phyloP scores from a whole-genome alignment of 2,329 filamentous ascomycete genomes.

The Aschersonia sp. region DNA sequence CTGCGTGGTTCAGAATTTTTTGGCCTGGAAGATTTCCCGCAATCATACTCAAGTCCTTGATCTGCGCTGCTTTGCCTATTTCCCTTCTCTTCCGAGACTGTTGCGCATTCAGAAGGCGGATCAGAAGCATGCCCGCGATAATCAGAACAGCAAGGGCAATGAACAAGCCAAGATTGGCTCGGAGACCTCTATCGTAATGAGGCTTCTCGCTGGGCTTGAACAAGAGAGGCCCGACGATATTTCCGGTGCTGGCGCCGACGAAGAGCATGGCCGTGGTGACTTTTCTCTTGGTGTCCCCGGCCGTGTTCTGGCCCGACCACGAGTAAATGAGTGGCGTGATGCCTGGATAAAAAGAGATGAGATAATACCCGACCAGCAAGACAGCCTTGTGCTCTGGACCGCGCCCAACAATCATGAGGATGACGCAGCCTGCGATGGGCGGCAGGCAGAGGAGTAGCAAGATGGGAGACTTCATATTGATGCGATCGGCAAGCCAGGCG shows the following conservation, averaged over 20 bases:
- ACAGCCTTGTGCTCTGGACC: constrained; percentile 27
- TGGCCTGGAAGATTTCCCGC: constrained; percentile 13
- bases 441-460: constrained; percentile 38
- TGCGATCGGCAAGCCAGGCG: constrained; percentile 37
- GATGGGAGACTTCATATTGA: constrained; percentile 40
- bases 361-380: constrained; percentile 41
- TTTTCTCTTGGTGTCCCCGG: constrained; percentile 53
- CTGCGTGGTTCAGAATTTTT: constrained; percentile 8
- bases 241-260: constrained; percentile 45
- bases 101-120: constrained; percentile 37
- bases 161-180: constrained; percentile 46
- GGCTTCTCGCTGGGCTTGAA: constrained; percentile 44
- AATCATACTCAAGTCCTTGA: constrained; percentile 37
- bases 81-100: constrained; percentile 17
- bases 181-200: constrained; percentile 39
- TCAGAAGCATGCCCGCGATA: constrained; percentile 16
- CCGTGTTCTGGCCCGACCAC: constrained; percentile 44
- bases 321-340: constrained; percentile 40
- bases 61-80: constrained; percentile 25
- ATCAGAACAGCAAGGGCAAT: constrained; percentile 37
- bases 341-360: constrained; percentile 44
- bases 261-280: constrained; percentile 46
- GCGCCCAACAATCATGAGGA: constrained; percentile 35
- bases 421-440: constrained; percentile 39
- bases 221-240: constrained; percentile 49